A percentile compares a stretch with the other conserved stretches of the same genome.
Conservation (phyloP, 805 yeast species). For the Pichia cabralensis region DNA sequence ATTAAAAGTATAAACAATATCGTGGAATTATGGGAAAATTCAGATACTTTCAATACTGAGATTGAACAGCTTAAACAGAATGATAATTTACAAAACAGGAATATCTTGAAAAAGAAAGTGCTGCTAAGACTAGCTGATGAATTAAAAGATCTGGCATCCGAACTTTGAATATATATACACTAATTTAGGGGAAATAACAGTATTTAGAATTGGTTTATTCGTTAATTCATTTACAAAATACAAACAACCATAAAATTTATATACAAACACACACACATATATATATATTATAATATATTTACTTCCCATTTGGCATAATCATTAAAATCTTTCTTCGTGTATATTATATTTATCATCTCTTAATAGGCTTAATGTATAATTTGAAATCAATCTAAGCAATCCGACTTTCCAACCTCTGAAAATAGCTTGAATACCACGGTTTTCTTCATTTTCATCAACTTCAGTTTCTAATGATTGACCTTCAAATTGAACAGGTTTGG, state of each 20-base stretch:
- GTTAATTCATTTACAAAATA: background rate
- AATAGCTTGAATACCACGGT: conserved; percentile 39
- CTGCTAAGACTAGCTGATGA: conserved; percentile 10
- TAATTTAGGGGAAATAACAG: no score
- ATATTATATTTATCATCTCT: conserved; percentile 36
- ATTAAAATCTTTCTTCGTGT: conserved; percentile 32
- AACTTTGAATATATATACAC: no score
- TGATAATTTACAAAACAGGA: no score
- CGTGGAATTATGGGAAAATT: conserved; percentile 17
- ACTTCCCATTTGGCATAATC: no score
- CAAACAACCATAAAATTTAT: background rate
- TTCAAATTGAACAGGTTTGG: conserved; percentile 21
- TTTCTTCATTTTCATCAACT: conserved; percentile 28
- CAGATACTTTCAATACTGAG: no score
- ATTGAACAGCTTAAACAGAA: no score
- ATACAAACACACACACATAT: no score
- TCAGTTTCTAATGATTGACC: conserved; percentile 20
- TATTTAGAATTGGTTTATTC: no score
- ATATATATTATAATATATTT: no score
- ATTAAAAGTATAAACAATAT: conserved; percentile 31
- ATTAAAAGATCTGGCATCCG: no score
- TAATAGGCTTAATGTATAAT: conserved; percentile 66
- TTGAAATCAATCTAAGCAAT: conserved; percentile 64
- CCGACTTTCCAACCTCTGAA: conserved; percentile 94
- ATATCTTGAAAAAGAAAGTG: conserved; percentile 6